phyloP scores from a whole-genome alignment of 83 land plant genomes.

The Diphasiastrum complanatum region DNA sequence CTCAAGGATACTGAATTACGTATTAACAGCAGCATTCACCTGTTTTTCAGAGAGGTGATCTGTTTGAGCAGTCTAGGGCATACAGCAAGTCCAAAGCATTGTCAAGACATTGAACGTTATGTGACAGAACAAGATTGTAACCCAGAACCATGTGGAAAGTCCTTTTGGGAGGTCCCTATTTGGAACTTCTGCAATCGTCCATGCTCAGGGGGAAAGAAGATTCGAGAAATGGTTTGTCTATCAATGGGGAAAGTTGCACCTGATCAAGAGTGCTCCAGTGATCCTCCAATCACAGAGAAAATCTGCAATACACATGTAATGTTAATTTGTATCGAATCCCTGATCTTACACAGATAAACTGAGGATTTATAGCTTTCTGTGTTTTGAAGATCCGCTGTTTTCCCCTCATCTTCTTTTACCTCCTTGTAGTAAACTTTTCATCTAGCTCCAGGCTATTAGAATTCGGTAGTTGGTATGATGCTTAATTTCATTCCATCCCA shows the following conservation, averaged over 20 bases:
- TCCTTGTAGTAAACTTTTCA: constrained; percentile 2
- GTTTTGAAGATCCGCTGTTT: too few species aligned
- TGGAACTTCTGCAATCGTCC: constrained; percentile 22
- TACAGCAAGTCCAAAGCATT: not conserved
- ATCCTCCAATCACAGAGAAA: constrained; percentile 3
- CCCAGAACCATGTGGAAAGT: not conserved
- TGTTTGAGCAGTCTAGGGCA: constrained; percentile 18
- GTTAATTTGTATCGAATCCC: not conserved
- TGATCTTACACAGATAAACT: too few species aligned
- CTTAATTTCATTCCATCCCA: too few species aligned
- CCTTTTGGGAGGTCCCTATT: constrained; percentile 11
- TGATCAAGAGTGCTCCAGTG: constrained; percentile 1
- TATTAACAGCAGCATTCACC: too few species aligned
- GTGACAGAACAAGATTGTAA: not conserved
- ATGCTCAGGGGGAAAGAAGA: constrained; percentile 4
- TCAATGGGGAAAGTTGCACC: constrained; percentile 5
- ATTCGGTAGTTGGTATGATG: too few species aligned
- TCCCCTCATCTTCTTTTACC: too few species aligned
- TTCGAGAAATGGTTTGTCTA: constrained; percentile 13
- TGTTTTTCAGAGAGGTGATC: constrained; percentile 12
- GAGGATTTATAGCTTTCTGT: too few species aligned
- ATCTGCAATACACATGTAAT: constrained; percentile 14
- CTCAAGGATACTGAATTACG: too few species aligned
- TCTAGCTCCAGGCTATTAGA: too few species aligned
- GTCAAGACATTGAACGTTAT: not conserved